phyloP scores from a whole-genome alignment of 1,284 basidiomycete genomes.

The Ganoderma lucidum region DNA sequence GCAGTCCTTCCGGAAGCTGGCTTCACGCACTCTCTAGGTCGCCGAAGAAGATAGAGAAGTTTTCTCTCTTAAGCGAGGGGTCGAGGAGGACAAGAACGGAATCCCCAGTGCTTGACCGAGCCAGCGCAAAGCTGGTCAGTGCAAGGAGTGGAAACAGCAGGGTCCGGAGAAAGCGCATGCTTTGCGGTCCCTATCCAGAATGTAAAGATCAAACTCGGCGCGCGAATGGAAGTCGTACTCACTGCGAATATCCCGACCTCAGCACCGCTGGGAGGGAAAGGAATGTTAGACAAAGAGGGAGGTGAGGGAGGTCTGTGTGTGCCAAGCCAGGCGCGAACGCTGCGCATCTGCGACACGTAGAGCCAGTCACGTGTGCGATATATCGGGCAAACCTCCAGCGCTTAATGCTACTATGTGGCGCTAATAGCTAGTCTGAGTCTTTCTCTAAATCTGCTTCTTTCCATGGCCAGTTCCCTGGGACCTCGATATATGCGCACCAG shows the following conservation, averaged over 20 bases:
- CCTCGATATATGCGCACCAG: no score
- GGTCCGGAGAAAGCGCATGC: constrained; percentile 36
- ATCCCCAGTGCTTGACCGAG: constrained; percentile 84
- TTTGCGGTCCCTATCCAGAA: constrained; percentile 15
- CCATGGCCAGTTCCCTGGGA: no score
- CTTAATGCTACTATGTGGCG: no score
- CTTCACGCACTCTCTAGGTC: constrained; percentile 73
- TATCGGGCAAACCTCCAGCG: not conserved
- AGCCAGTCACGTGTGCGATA: constrained; percentile 23
- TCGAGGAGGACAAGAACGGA: constrained; percentile 88
- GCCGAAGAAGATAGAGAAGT: constrained; percentile 85
- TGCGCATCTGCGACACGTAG: constrained; percentile 33
- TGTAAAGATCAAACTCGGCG: not conserved
- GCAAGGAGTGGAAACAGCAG: constrained; percentile 41
- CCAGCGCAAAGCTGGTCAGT: constrained; percentile 49
- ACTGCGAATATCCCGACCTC: constrained; percentile 2
- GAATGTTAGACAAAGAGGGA: not conserved
- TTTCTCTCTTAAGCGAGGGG: constrained; percentile 63
- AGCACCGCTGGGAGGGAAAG: constrained; percentile 5
- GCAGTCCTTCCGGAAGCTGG: no score
- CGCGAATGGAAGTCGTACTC: not conserved
- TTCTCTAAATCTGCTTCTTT: not conserved
- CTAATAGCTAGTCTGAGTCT: no score
- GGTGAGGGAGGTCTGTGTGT: constrained; percentile 8
- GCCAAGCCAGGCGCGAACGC: constrained; percentile 31